phyloP scores from a whole-genome alignment of 306 rosid genomes.

The Gillenia trifoliata region DNA sequence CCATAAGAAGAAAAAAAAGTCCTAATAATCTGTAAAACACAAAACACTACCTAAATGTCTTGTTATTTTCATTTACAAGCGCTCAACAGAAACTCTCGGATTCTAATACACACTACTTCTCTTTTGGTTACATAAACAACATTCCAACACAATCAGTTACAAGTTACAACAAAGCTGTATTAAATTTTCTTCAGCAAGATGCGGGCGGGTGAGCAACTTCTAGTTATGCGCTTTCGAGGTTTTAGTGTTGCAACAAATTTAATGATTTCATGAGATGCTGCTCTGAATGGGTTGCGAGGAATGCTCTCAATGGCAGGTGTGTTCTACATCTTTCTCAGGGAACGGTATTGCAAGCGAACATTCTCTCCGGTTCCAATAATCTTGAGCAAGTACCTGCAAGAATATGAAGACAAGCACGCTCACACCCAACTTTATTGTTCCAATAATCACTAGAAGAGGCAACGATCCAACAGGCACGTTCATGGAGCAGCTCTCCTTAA shows the following conservation, averaged over 20 bases:
- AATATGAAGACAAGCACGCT: background rate
- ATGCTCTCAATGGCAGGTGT: slow-evolving; percentile 35
- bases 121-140: slow-evolving; percentile 9
- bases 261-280: slow-evolving; percentile 38
- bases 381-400: slow-evolving; percentile 84
- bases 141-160: slow-evolving; percentile 7
- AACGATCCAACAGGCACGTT: background rate
- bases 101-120: slow-evolving; percentile 5
- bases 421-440: background rate
- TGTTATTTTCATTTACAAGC: background rate
- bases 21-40: background rate
- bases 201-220: background rate
- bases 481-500: background rate
- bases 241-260: background rate
- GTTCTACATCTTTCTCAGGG: slow-evolving; percentile 71
- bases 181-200: background rate
- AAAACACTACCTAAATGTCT: background rate
- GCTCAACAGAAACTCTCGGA: background rate
- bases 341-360: slow-evolving; percentile 91
- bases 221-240: background rate
- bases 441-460: background rate
- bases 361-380: slow-evolving; percentile 82
- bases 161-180: slow-evolving; percentile 9
- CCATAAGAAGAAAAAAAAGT: background rate
- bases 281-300: slow-evolving; percentile 55